Evolutionary conservation across 768 basidiomycete species (phyloP).

Genomic region (Russula abietina): DNA sequence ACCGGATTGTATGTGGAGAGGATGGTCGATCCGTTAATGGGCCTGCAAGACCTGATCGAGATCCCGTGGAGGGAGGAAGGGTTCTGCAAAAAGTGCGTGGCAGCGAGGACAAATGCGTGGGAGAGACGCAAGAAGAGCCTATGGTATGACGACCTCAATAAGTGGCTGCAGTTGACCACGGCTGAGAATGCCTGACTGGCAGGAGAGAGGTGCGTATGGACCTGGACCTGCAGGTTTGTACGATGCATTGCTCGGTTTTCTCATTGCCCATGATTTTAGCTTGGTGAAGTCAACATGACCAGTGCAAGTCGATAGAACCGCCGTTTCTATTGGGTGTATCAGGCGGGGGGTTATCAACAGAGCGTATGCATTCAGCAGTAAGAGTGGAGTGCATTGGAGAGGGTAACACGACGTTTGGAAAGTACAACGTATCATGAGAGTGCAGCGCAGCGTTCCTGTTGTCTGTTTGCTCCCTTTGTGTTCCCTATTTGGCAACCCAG

Average conservation of each 20-base stretch:
- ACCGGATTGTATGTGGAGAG: slow-evolving; percentile 30
- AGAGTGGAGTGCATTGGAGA: background rate
- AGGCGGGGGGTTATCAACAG: background rate
- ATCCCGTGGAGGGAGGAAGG: slow-evolving; percentile 31
- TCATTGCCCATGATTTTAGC: background rate
- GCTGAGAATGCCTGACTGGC: background rate
- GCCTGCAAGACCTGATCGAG: slow-evolving; percentile 32
- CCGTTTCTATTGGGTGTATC: background rate
- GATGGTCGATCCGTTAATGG: slow-evolving; percentile 35
- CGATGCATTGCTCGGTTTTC: background rate
- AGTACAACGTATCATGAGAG: too few relatives aligned
- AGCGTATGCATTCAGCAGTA: background rate
- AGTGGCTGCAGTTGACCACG: slow-evolving; percentile 17
- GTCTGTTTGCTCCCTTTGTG: too few relatives aligned
- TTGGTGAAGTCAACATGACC: too few relatives aligned
- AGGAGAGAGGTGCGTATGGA: background rate
- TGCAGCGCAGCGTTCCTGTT: too few relatives aligned
- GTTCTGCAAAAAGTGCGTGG: slow-evolving; percentile 35
- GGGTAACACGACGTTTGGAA: too few relatives aligned
- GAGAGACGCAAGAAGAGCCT: slow-evolving; percentile 19
- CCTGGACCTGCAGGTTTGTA: background rate
- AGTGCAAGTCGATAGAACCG: background rate
- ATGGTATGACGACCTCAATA: slow-evolving; percentile 16
- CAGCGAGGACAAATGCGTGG: slow-evolving; percentile 31
- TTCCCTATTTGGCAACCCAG: background rate